Percentiles rank a stretch among this genome's conserved stretches.
phyloP scores from a whole-genome alignment of 768 basidiomycete genomes.

The Cubamyces sp. region DNA sequence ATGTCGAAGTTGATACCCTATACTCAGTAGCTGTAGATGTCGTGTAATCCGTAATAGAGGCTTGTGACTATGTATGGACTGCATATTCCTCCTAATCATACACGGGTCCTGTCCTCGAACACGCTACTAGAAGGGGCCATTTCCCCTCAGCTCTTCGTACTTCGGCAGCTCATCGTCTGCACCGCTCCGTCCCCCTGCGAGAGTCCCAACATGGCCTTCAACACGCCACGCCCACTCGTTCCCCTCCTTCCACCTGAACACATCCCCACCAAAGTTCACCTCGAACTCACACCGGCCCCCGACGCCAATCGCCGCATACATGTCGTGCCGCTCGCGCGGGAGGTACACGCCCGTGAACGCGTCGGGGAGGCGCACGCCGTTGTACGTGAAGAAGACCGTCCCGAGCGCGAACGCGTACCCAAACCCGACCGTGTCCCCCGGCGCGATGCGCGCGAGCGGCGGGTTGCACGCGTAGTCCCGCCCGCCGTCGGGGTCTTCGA shows the following conservation, averaged over 20 bases:
- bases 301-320: constrained; percentile 67
- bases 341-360: constrained; percentile 66
- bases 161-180: constrained; percentile 48
- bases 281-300: constrained; percentile 50
- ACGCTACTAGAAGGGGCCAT: not conserved
- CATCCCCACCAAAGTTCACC: constrained; percentile 62
- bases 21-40: not conserved
- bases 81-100: not conserved
- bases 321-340: constrained; percentile 54
- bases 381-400: constrained; percentile 65
- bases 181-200: constrained; percentile 39
- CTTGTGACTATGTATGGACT: not conserved
- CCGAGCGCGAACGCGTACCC: constrained; percentile 62
- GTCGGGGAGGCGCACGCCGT: constrained; percentile 55
- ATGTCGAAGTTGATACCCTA: constrained; percentile 5
- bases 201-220: constrained; percentile 61
- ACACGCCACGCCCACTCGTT: constrained; percentile 70
- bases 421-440: constrained; percentile 63
- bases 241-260: constrained; percentile 63
- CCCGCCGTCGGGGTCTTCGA: constrained; percentile 67
- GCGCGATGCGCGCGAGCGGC: constrained; percentile 36
- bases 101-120: not conserved
- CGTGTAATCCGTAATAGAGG: constrained; percentile 11
- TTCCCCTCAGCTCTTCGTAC: constrained; percentile 25
- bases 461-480: constrained; percentile 49